Evolutionary conservation across 306 rosid genomes (phyloP), one percentile per base, ranked within the genome.

Genomic region (Vigna hirtella): DNA sequence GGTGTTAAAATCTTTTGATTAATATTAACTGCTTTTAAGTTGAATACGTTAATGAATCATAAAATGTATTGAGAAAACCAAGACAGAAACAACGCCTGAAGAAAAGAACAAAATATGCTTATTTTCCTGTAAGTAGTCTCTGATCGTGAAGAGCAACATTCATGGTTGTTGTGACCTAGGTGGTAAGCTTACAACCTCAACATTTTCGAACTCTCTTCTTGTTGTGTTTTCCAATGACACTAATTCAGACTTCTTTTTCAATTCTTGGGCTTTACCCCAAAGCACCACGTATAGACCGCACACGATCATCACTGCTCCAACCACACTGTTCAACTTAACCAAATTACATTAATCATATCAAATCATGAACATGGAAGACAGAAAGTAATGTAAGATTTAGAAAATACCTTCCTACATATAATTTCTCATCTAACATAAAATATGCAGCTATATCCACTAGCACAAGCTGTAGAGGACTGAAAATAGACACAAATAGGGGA

Each of bases 181-280:
- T 24, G 22, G 20, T 15, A 8, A 63, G 38, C 20, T 12, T 34
- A 3, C 51, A 43, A 63, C 64, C 26, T 56, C 66, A 62, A 45
- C 24, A 14, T 77, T 32, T 52, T 76, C 66, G 4, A 62, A 38
- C 28, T 34, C 56, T 65, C 36, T 34, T 24, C 9, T 17, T 30
- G 2, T 64, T 1, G 42, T 57, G 38, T 9, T 49, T 68, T n/a
- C 67, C 9, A 40, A 50, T 22, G 79, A 68, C 15, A 17, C 45
- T 26, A 34, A 34, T 15, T 48, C 52, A 66, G 1, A 18, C 32
- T 28, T 28, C 38, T 56, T 66, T 70, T 66, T 74, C 32, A 74
- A 32, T 50, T 87, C 90, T 30, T 30, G 28, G 40, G 40, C 67
- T 16, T 84, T 78, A 9, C 90, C 84, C 90, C 90, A 81, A 3